These are phyloP conservation scores for Galium porrigens DNA, from an alignment of 305 asterid genomes.

Conservation along the genomic window DNA sequence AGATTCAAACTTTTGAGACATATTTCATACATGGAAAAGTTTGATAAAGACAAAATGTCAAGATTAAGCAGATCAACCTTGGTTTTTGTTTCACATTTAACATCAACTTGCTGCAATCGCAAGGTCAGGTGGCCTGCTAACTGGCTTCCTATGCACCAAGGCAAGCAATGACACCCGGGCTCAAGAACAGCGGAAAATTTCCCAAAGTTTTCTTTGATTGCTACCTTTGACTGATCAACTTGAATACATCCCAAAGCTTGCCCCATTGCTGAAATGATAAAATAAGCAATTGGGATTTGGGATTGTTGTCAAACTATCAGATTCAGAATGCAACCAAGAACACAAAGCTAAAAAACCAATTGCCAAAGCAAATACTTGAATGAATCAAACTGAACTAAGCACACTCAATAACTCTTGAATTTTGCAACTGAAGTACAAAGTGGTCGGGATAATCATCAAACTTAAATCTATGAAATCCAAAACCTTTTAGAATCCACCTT, in stretches of 20 bases:
- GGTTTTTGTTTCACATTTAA: conserved; percentile 23
- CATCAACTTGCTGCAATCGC: conserved; percentile 22
- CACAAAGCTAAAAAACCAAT: neutral
- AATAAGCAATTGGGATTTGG: neutral
- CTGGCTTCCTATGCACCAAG: conserved; percentile 23
- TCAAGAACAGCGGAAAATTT: conserved; percentile 21
- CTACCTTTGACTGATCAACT: conserved; percentile 22
- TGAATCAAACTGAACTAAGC: neutral
- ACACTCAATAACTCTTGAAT: neutral
- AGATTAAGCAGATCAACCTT: conserved; percentile 14
- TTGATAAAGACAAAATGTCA: neutral
- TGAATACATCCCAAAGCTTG: conserved; percentile 23
- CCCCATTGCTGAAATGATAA: conserved; percentile 14
- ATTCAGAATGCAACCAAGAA: neutral
- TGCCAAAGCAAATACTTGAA: no score
- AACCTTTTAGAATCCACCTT: neutral
- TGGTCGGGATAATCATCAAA: neutral
- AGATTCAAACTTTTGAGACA: neutral
- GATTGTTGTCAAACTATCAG: neutral
- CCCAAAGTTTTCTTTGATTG: conserved; percentile 22
- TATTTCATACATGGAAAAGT: neutral
- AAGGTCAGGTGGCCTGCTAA: conserved; percentile 19
- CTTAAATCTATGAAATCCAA: neutral
- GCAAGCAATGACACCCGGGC: conserved; percentile 24
- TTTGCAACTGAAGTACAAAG: neutral